Percentiles rank a stretch among this genome's conserved stretches.
Conservation (phyloP, 129 eudicot species). For the Tanacetum coccineum region DNA sequence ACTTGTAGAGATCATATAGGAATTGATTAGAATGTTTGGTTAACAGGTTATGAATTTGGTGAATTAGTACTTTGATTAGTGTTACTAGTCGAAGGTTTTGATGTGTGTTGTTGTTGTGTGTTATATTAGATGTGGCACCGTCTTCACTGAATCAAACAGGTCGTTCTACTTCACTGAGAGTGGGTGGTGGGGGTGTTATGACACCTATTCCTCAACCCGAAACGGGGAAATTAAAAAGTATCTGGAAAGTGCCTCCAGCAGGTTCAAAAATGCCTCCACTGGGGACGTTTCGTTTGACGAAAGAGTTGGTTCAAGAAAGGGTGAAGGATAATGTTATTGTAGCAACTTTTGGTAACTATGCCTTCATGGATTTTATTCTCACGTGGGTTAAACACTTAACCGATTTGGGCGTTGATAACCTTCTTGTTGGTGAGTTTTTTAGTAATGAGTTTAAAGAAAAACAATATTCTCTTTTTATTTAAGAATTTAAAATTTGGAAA, state of each 20-base stretch:
- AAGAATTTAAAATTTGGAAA: background rate
- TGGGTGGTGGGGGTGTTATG: slow-evolving; percentile 25
- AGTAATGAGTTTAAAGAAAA: background rate
- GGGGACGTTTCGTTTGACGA: slow-evolving; percentile 62
- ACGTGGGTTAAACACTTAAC: slow-evolving; percentile 96
- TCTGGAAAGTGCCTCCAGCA: slow-evolving; percentile 63
- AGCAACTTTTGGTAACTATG: slow-evolving; percentile 92
- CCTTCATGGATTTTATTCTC: slow-evolving; percentile 95
- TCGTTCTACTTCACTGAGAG: slow-evolving; percentile 35
- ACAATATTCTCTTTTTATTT: background rate
- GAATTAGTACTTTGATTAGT: background rate
- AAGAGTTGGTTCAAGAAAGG: slow-evolving; percentile 76
- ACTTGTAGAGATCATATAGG: background rate
- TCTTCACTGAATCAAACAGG: slow-evolving; percentile 32
- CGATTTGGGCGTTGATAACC: slow-evolving; percentile 79
- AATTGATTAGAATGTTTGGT: background rate
- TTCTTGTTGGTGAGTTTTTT: slow-evolving; percentile 73
- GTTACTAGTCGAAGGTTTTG: background rate
- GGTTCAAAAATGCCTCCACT: slow-evolving; percentile 78
- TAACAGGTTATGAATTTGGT: background rate
- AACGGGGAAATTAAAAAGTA: slow-evolving; percentile 29
- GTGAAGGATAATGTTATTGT: slow-evolving; percentile 77
- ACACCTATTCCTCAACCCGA: slow-evolving; percentile 31
- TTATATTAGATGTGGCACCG: slow-evolving; percentile 36
- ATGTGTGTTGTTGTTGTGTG: background rate